Evolutionary conservation across 2,329 filamentous ascomycete species (phyloP), one percentile per base, ranked within the genome.

Genomic region (Scytalidium sp.): DNA sequence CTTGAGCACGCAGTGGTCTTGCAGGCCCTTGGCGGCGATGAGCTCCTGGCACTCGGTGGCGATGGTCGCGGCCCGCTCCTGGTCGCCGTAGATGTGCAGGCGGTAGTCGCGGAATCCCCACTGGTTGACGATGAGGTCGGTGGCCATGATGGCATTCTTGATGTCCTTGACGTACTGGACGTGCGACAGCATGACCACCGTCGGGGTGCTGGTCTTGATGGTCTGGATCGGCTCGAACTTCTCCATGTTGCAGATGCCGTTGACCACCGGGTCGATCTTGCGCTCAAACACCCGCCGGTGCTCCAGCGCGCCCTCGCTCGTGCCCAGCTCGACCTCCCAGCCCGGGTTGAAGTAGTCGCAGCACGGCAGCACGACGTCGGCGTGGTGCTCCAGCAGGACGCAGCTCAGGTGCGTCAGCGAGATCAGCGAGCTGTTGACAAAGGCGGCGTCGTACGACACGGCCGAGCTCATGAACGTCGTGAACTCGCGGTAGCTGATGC

Each of bases 281-380:
- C 79, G 72, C 11, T 68, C 66, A 66, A 81, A 82, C 10, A 70
- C 67, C 51, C 78, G 78, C 53, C 74, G 74, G 53, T 79, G 76
- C 19, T 73, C 72, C 22, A 80, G 68, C 2, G 69, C 67, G 29
- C 78, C 77, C 56, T 78, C 71, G 46, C 72, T 71, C 6, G 75
- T 80, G 19, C 79, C 79, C 23, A 81, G 75, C 56, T 81, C 79
- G 3, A 75, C 70, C 57, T 82, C 79, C 79, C 79, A 82, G 51
- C 50, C 56, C 21, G 79, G 78, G 53, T 81, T 81, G 65, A 80
- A 81, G 62, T 80, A 78, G 50, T 79, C 76, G 41, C 70, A 69
- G 59, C 70, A 78, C 8, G 75, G 74, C 5, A 75, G 62, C 20
- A 75, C 69, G 44, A 80, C 75, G 59, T 82, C 79, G 3, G 78